Evolutionary conservation across 2,329 filamentous ascomycete genomes (phyloP).

Genomic region (Aphanoascus verrucosus): DNA sequence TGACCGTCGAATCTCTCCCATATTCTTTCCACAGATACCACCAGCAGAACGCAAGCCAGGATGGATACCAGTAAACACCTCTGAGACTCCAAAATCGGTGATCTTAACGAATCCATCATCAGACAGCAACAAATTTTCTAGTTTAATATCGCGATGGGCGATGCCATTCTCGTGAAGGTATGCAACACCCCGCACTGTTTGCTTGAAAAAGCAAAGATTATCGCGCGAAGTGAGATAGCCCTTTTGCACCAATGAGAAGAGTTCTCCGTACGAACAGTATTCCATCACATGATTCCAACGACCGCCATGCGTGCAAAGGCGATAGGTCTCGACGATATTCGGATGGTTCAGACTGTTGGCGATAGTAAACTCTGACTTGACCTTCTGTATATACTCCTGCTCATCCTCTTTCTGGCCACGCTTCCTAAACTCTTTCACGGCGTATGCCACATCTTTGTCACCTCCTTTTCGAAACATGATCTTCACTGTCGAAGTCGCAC

Average conservation of each 20-base stretch:
- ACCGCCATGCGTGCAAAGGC: constrained; percentile 61
- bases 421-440: constrained; percentile 77
- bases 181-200: constrained; percentile 68
- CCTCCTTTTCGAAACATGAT: constrained; percentile 64
- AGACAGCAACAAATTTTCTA: constrained; percentile 73
- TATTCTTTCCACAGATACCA: constrained; percentile 62
- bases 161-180: constrained; percentile 78
- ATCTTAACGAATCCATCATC: constrained; percentile 77
- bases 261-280: constrained; percentile 71
- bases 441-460: constrained; percentile 54
- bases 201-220: constrained; percentile 78
- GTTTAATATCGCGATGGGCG: constrained; percentile 82
- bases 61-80: constrained; percentile 73
- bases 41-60: constrained; percentile 63
- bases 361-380: constrained; percentile 83
- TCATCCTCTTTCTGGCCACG: constrained; percentile 58
- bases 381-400: constrained; percentile 73
- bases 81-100: constrained; percentile 81
- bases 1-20: constrained; percentile 61
- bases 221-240: constrained; percentile 58
- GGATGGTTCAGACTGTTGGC: constrained; percentile 76
- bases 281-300: constrained; percentile 93
- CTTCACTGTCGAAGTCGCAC: constrained; percentile 70
- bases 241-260: constrained; percentile 64
- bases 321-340: constrained; percentile 72